phyloP scores from a whole-genome alignment of 345 rosid genomes.

The rapeseed (Brassica napus) region DNA sequence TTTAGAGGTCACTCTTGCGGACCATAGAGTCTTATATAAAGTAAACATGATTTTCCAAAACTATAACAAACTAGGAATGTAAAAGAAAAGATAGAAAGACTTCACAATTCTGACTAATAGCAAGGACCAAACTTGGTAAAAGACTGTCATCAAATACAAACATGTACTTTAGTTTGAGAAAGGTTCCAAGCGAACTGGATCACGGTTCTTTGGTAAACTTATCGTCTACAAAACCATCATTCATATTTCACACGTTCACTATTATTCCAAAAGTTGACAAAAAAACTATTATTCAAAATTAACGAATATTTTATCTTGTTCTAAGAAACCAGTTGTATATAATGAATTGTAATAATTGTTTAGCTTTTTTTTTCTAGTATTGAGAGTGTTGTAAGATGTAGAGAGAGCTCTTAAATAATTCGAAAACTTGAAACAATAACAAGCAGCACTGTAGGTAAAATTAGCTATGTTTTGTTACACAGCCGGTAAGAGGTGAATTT shows the following conservation, averaged over 20 bases:
- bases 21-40: neutral
- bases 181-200: neutral
- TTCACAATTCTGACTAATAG: neutral
- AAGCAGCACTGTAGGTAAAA: neutral
- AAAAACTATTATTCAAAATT: neutral
- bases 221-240: neutral
- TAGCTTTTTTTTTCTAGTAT: neutral
- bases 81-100: neutral
- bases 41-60: neutral
- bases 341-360: neutral
- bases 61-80: neutral
- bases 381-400: neutral
- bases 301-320: neutral
- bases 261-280: neutral
- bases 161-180: neutral
- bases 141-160: neutral
- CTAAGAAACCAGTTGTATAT: neutral
- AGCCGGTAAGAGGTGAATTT: neutral
- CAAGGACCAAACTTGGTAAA: neutral
- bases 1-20: neutral
- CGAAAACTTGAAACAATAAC: neutral
- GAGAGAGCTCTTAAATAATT: neutral
- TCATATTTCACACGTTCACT: neutral
- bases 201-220: neutral
- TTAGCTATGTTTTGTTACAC: neutral